Evolutionary conservation across 345 rosid species (phyloP).

Genomic region (Firmiana major): DNA sequence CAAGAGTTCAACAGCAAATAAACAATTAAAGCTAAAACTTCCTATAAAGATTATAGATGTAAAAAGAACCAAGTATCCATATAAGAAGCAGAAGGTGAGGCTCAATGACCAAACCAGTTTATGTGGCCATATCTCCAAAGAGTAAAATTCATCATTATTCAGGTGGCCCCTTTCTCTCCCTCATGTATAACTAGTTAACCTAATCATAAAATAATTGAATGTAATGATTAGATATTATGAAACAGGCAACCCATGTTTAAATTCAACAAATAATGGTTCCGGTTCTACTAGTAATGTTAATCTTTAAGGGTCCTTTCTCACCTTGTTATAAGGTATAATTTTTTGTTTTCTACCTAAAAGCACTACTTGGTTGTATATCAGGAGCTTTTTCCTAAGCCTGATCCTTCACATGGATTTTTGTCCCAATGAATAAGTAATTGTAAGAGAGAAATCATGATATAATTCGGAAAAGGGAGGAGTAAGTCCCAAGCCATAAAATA

Average conservation of each 20-base stretch:
- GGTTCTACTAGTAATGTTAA: background rate
- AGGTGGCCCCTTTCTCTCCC: background rate
- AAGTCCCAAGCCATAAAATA: no score
- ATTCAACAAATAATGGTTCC: background rate
- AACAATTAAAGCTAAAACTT: background rate
- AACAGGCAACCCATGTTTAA: background rate
- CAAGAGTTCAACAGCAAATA: background rate
- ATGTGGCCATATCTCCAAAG: no score
- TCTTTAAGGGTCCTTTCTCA: background rate
- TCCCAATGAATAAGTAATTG: no score
- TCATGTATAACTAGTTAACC: background rate
- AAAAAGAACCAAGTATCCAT: background rate
- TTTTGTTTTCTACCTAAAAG: background rate
- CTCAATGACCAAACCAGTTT: background rate
- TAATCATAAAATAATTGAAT: background rate
- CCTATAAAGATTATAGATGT: background rate
- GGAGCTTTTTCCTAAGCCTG: conserved; percentile 1
- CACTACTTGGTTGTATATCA: background rate
- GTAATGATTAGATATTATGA: background rate
- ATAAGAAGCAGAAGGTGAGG: background rate
- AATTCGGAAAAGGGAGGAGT: no score
- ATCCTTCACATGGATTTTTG: no score
- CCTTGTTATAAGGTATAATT: background rate
- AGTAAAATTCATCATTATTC: background rate
- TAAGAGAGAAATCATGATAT: no score